Conservation (phyloP, 345 rosid genomes). For the Salix purpurea region DNA sequence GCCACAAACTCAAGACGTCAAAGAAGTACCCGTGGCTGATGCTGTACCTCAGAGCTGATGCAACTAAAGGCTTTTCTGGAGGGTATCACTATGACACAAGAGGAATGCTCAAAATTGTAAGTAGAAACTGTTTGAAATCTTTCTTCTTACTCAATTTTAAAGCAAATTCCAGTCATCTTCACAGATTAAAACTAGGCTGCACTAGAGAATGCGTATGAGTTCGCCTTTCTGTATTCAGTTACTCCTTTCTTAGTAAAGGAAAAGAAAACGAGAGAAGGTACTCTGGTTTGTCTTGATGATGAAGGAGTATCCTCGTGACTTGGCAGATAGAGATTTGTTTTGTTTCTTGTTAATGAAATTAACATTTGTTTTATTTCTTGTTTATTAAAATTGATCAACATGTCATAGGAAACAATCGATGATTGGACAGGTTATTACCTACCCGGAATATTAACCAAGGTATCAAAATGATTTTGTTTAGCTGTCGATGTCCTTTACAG, state of each 20-base stretch:
- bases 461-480: neutral
- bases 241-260: no score
- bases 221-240: no score
- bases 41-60: constrained; percentile 36
- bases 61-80: constrained; percentile 30
- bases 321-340: constrained; percentile 13
- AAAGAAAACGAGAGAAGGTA: no score
- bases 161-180: neutral
- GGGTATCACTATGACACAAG: constrained; percentile 33
- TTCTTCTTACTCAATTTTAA: neutral
- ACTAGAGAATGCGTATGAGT: neutral
- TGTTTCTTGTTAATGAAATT: neutral
- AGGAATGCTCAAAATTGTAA: constrained; percentile 32
- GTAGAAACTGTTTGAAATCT: neutral
- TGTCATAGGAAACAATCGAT: neutral
- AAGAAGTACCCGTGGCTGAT: constrained; percentile 36
- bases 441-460: neutral
- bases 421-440: neutral
- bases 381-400: neutral
- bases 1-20: constrained; percentile 31
- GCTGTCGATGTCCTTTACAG: neutral
- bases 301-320: neutral
- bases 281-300: no score
- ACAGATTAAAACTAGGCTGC: neutral
- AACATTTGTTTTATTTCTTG: constrained; percentile 5